Evolutionary conservation across 257 asterid species (phyloP).

Genomic region (Penstemon barbatus): DNA sequence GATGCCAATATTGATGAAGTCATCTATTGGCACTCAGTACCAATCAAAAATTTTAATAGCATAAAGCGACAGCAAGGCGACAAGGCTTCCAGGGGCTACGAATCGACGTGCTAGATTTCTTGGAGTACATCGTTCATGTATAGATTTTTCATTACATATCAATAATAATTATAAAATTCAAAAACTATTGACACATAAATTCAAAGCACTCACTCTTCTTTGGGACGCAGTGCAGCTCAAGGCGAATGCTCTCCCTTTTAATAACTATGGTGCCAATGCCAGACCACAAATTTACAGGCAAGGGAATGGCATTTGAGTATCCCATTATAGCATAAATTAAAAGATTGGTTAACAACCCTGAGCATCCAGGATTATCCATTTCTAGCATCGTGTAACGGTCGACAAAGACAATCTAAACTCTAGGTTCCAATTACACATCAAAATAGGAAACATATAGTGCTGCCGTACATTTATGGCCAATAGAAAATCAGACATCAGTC

Average conservation of each 20-base stretch:
- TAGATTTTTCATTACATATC: too few species aligned
- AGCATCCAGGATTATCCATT: slow-evolving; percentile 12
- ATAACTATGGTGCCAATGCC: background rate
- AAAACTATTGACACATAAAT: too few species aligned
- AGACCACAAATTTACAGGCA: slow-evolving; percentile 2
- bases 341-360: background rate
- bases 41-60: too few species aligned
- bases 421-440: background rate
- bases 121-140: too few species aligned
- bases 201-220: too few species aligned
- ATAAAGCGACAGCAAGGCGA: too few species aligned
- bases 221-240: too few species aligned
- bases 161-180: too few species aligned
- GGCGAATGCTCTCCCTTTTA: background rate
- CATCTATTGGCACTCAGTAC: background rate
- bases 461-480: background rate
- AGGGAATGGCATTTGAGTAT: slow-evolving; percentile 12
- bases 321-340: slow-evolving; percentile 13
- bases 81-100: too few species aligned
- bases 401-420: slow-evolving; percentile 4
- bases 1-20: background rate
- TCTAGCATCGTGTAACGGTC: background rate
- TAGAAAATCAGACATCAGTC: background rate
- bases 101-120: too few species aligned
- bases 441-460: background rate